These are phyloP conservation scores for Paramecium tetraurelia DNA, from an alignment of 73 alveolate species.

Conservation along the genomic window DNA sequence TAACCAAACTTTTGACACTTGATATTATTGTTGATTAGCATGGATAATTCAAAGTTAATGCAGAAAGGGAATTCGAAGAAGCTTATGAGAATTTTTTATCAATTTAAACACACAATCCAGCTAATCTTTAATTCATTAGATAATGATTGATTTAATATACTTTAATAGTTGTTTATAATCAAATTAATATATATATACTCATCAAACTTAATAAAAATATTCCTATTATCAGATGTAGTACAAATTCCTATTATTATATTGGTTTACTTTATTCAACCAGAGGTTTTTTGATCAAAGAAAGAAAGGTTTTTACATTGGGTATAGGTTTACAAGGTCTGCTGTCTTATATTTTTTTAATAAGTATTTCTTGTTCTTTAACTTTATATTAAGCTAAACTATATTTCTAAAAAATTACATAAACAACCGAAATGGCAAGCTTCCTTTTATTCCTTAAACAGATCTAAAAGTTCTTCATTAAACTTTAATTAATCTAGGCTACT, in stretches of 20 bases:
- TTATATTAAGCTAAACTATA: neutral
- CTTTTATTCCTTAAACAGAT: neutral
- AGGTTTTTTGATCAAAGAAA: neutral
- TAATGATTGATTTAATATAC: constrained; percentile 17
- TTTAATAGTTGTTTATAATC: neutral
- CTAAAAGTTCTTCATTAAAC: neutral
- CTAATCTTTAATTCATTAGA: constrained; percentile 53
- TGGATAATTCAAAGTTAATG: neutral
- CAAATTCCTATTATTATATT: constrained; percentile 5
- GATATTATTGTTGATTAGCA: constrained; percentile 26
- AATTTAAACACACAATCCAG: constrained; percentile 58
- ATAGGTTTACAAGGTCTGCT: neutral
- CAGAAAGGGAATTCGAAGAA: constrained; percentile 47
- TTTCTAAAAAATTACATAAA: neutral
- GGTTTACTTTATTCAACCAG: neutral
- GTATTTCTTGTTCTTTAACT: neutral
- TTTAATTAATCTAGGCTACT: neutral
- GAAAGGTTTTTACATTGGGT: neutral
- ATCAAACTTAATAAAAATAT: neutral
- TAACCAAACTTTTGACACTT: neutral
- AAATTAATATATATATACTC: neutral
- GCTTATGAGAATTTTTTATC: constrained; percentile 63
- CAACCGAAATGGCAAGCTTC: neutral
- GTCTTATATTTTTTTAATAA: neutral
- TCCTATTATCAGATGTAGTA: neutral